Base-by-base conservation (phyloP, 2,329 filamentous ascomycete genomes). In the Neopestalotiopsis sp. region DNA sequence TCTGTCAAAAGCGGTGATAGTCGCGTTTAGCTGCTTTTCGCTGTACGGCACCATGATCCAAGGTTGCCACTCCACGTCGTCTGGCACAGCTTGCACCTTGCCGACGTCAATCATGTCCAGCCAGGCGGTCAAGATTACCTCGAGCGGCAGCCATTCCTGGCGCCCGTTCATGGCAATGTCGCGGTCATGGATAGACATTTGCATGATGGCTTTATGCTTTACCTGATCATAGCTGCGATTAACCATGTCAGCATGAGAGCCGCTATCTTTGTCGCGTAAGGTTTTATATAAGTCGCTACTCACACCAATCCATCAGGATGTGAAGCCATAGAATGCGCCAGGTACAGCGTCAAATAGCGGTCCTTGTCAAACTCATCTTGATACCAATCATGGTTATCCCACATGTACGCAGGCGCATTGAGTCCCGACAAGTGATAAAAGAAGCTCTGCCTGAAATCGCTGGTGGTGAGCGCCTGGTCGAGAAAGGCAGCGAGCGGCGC, bases 51-150 rank as follows among this genome's bases (percentile, higher is more conserved):
- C 38, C n/a, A 65, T 28, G 17, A 65, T 32, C 42, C 62, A 65
- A 24, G 62, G 62, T 4, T 65, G n/a, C 10, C 45, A 30, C 17
- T 65, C 30, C 10, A 52, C 42, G 42, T 52, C 42, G n/a, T 52
- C 38, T 9, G 38, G n/a, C 10, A 65, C 62, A 17, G 42, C 62
- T 12, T 65, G 60, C 0, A 65, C 42, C 30, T 65, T 65, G 42
- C 40, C 42, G 30, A 52, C 62, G 42, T 65, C 62, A 5, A 65
- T 13, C 62, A 65, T 52, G n/a, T 49, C 42, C 10, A 65, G 42
- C 62, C 62, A 65, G 20, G 40, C 62, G 12, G 62, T 65, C 28
- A 65, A 38, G 13, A 49, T 65, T 12, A n/a, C 42, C 28, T 65
- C 62, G 17, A 65, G 42, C 2, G 24, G 42, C 10, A 49, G 24